Percentiles rank a stretch among this genome's conserved stretches.
Conservation (phyloP, 768 basidiomycete genomes). For the Asterophora lycoperdoides region DNA sequence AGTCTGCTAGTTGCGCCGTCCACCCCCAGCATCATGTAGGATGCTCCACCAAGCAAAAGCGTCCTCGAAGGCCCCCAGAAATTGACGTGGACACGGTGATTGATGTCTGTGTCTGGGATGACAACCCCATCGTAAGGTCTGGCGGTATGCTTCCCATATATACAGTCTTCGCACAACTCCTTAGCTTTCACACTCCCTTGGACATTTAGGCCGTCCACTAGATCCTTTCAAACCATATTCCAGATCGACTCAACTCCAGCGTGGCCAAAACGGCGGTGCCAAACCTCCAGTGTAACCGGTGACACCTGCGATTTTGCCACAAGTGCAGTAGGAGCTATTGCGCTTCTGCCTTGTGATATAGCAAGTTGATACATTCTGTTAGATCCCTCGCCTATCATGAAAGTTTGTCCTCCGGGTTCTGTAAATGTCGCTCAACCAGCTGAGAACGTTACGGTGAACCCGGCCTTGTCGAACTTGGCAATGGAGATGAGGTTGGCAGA, state of each 20-base stretch:
- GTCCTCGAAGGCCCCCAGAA: constrained; percentile 24
- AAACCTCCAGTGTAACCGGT: constrained; percentile 17
- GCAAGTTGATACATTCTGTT: constrained; percentile 1
- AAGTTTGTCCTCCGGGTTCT: not conserved
- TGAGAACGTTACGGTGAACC: not conserved
- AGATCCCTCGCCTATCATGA: not conserved
- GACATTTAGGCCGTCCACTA: constrained; percentile 21
- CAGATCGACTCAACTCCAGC: constrained; percentile 7
- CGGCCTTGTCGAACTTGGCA: not conserved
- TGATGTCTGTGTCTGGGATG: no score
- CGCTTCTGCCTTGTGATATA: not conserved
- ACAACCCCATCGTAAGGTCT: constrained; percentile 22
- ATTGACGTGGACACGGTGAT: constrained; percentile 9
- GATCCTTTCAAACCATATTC: constrained; percentile 7
- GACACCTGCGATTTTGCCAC: constrained; percentile 13
- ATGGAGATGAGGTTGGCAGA: constrained; percentile 4
- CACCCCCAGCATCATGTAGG: no score
- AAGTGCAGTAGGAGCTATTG: constrained; percentile 5
- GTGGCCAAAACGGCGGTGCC: constrained; percentile 27
- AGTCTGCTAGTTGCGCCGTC: no score
- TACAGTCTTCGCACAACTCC: constrained; percentile 20
- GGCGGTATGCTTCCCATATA: not conserved
- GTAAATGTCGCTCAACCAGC: not conserved
- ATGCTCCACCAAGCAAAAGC: constrained; percentile 15
- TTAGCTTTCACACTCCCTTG: not conserved